Evolutionary conservation across 192 early-diverging fungal genomes (phyloP).

Genomic region (Podila epicladia): DNA sequence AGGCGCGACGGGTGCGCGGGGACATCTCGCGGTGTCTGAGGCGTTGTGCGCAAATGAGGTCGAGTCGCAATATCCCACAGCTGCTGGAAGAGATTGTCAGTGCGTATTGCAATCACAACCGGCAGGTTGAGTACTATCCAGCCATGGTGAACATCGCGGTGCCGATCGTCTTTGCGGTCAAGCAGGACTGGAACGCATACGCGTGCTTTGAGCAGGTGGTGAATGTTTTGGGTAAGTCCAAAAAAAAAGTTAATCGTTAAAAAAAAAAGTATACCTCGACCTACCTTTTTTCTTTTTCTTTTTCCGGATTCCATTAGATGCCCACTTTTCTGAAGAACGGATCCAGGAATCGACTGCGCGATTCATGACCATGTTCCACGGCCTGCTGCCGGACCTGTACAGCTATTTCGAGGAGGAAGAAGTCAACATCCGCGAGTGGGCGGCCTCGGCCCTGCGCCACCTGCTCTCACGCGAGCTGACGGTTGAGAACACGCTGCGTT

Average conservation of each 20-base stretch:
- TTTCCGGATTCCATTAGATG: slow-evolving; percentile 57
- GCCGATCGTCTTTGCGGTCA: slow-evolving; percentile 80
- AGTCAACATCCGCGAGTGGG: slow-evolving; percentile 87
- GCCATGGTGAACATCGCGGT: slow-evolving; percentile 75
- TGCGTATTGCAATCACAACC: slow-evolving; percentile 82
- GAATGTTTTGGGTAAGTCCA: slow-evolving; percentile 64
- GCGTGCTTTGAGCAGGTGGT: slow-evolving; percentile 83
- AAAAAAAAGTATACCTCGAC: neutral
- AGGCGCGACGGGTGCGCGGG: slow-evolving; percentile 78
- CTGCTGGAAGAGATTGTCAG: slow-evolving; percentile 84
- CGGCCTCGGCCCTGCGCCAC: slow-evolving; percentile 80
- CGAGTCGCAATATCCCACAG: slow-evolving; percentile 41
- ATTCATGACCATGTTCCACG: slow-evolving; percentile 87
- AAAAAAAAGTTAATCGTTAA: neutral
- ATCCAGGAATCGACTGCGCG: slow-evolving; percentile 83
- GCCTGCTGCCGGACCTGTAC: slow-evolving; percentile 85
- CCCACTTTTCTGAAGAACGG: slow-evolving; percentile 66
- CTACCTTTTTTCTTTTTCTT: neutral
- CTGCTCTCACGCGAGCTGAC: slow-evolving; percentile 84
- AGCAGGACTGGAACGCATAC: slow-evolving; percentile 80
- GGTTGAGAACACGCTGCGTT: slow-evolving; percentile 74
- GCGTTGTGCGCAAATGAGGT: slow-evolving; percentile 13
- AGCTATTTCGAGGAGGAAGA: slow-evolving; percentile 96
- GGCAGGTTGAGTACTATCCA: slow-evolving; percentile 78
- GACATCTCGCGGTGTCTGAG: slow-evolving; percentile 74